Percentiles rank a stretch among this genome's conserved stretches.
Conservation (phyloP, 139 green algal genomes). For the Mychonastes homosphaera region DNA sequence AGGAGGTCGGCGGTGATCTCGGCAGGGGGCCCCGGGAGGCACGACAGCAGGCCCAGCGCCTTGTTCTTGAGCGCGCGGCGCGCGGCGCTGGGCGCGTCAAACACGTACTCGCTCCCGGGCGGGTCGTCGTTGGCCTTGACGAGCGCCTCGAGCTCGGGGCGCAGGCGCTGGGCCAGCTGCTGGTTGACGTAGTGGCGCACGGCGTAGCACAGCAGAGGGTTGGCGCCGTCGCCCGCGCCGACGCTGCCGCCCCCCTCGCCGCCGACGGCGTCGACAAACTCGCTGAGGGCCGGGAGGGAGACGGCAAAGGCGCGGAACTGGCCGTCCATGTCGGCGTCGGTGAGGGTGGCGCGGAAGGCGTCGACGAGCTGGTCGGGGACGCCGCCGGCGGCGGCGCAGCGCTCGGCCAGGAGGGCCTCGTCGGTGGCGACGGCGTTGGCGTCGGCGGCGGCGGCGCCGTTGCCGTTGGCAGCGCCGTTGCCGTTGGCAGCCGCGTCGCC, state of each 20-base stretch:
- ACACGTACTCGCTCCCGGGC: conserved; percentile 30
- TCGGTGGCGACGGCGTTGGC: conserved; percentile 5
- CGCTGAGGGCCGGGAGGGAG: conserved; percentile 43
- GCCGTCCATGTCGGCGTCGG: conserved; percentile 46
- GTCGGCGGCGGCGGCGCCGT: conserved; percentile 2
- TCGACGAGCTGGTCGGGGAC: conserved; percentile 45
- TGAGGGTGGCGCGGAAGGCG: conserved; percentile 51
- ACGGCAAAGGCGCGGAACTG: conserved; percentile 57
- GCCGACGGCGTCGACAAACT: conserved; percentile 65
- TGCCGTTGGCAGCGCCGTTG: neutral
- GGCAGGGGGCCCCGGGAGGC: conserved; percentile 55
- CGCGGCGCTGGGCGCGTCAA: conserved; percentile 45
- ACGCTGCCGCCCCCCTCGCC: too few species aligned
- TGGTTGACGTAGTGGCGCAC: conserved; percentile 60
- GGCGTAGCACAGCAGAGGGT: too few species aligned
- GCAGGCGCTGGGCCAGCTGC: conserved; percentile 56
- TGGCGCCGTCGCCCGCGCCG: too few species aligned
- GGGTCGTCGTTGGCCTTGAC: conserved; percentile 51
- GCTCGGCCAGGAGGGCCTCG: conserved; percentile 20
- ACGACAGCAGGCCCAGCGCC: conserved; percentile 59
- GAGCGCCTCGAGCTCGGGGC: conserved; percentile 55
- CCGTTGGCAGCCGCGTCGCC: conserved; percentile 3
- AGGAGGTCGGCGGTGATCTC: conserved; percentile 46
- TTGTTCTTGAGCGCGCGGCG: conserved; percentile 75
- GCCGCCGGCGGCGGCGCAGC: conserved; percentile 37